Percentiles rank a stretch among this genome's conserved stretches.
phyloP scores from a whole-genome alignment of 805 yeast genomes.

The Metschnikowia hibisci region DNA sequence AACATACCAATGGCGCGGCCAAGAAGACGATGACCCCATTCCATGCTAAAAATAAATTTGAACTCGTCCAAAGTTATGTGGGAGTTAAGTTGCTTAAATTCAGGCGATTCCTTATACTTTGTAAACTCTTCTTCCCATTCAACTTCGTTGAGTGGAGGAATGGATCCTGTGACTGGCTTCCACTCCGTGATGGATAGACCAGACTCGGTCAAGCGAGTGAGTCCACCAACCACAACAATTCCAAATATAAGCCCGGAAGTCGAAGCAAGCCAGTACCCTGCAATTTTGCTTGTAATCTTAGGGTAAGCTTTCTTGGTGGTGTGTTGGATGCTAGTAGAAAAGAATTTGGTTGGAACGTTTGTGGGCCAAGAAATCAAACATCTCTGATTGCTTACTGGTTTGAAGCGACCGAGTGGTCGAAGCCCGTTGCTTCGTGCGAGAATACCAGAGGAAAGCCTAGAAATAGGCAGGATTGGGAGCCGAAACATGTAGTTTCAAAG shows the following conservation, averaged over 20 bases:
- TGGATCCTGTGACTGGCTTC: slow-evolving; percentile 94
- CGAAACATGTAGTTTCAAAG: neutral
- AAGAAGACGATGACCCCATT: slow-evolving; percentile 92
- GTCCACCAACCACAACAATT: slow-evolving; percentile 93
- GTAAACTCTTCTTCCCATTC: slow-evolving; percentile 87
- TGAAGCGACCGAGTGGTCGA: neutral
- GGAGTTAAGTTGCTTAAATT: slow-evolving; percentile 82
- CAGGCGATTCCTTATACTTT: slow-evolving; percentile 84
- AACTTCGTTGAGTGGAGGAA: slow-evolving; percentile 77
- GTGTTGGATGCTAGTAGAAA: neutral
- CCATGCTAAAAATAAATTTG: slow-evolving; percentile 93
- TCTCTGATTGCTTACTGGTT: neutral
- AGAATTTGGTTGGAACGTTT: neutral
- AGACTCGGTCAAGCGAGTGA: slow-evolving; percentile 91
- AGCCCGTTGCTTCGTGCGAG: neutral
- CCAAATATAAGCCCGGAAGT: slow-evolving; percentile 89
- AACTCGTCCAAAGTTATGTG: slow-evolving; percentile 88
- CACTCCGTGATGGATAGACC: slow-evolving; percentile 97
- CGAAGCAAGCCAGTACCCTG: slow-evolving; percentile 86
- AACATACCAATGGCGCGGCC: slow-evolving; percentile 88
- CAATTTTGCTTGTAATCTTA: slow-evolving; percentile 32
- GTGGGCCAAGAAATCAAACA: neutral
- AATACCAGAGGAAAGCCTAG: neutral
- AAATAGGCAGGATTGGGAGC: neutral
- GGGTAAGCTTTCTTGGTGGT: slow-evolving; percentile 9